phyloP scores from a whole-genome alignment of 2,329 filamentous ascomycete species.

The Diaporthe caulivora region DNA sequence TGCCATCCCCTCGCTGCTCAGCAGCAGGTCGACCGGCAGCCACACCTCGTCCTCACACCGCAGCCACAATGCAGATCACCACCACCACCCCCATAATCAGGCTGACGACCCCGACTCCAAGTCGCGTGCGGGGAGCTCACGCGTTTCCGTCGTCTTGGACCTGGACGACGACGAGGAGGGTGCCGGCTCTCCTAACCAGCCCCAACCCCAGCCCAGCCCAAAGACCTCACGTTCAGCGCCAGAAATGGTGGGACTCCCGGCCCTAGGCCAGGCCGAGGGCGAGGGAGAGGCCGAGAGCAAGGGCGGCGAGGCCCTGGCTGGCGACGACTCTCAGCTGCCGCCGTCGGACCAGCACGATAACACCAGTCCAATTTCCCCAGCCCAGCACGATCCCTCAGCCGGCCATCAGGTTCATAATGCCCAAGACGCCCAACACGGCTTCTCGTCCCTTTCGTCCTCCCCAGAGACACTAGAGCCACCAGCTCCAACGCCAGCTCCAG shows the following conservation, averaged over 20 bases:
- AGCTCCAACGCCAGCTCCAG: not conserved
- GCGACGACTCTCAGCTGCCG: slow-evolving; percentile 9
- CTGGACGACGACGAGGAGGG: slow-evolving; percentile 1
- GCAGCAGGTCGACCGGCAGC: slow-evolving; percentile 46
- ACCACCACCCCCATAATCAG: slow-evolving; percentile 31
- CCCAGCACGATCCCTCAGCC: slow-evolving; percentile 11
- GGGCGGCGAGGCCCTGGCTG: slow-evolving; percentile 25
- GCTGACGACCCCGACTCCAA: slow-evolving; percentile 14
- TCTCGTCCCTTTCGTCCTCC: not conserved
- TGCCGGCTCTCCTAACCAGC: not conserved
- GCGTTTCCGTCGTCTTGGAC: slow-evolving; percentile 31
- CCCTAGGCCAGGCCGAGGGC: not conserved
- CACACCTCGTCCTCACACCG: slow-evolving; percentile 43
- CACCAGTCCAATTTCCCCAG: slow-evolving; percentile 22
- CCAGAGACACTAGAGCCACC: slow-evolving; percentile 12
- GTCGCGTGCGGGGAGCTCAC: slow-evolving; percentile 32
- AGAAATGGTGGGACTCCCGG: not conserved
- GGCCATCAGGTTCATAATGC: slow-evolving; percentile 6
- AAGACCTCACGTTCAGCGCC: not conserved
- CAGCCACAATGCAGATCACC: slow-evolving; percentile 28
- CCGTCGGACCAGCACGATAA: slow-evolving; percentile 4
- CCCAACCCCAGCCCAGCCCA: slow-evolving; percentile 1
- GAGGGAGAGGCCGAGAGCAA: slow-evolving; percentile 3
- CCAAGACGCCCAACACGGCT: not conserved
- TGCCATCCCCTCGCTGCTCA: slow-evolving; percentile 52